These are phyloP conservation scores for Trichoderma koningii DNA, from an alignment of 2,329 filamentous ascomycete genomes.

Conservation along the genomic window DNA sequence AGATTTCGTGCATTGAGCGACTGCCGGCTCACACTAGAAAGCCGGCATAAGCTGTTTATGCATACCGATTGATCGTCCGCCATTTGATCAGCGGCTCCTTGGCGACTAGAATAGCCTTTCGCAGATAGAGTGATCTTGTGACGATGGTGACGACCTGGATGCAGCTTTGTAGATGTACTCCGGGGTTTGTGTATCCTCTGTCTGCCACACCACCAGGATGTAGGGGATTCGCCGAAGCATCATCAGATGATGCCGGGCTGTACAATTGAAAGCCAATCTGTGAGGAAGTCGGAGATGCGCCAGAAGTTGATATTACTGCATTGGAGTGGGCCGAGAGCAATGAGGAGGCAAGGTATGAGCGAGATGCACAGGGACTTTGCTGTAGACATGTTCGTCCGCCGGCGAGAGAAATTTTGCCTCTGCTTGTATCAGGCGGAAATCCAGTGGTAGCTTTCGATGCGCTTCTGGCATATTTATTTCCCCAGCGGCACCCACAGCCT, in stretches of 20 bases:
- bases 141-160: slow-evolving; percentile 3
- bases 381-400: too few relatives aligned
- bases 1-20: slow-evolving; percentile 22
- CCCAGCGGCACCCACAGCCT: too few relatives aligned
- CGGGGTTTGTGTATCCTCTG: slow-evolving; percentile 13
- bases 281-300: not conserved
- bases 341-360: not conserved
- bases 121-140: slow-evolving; percentile 8
- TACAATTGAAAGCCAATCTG: not conserved
- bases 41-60: slow-evolving; percentile 11
- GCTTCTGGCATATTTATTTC: too few relatives aligned
- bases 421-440: too few relatives aligned
- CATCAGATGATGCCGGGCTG: slow-evolving; percentile 2
- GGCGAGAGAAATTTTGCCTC: too few relatives aligned
- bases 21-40: slow-evolving; percentile 19
- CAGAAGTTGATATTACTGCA: not conserved
- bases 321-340: not conserved
- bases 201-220: not conserved
- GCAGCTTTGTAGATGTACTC: slow-evolving; percentile 14
- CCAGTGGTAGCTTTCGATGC: too few relatives aligned
- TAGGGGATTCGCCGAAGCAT: not conserved
- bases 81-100: not conserved
- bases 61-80: slow-evolving; percentile 13
- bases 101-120: not conserved
- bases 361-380: too few relatives aligned